Percentiles rank a stretch among this genome's conserved stretches.
Conservation (phyloP, 148 eudicot genomes). For the Rhododendron henanense region DNA sequence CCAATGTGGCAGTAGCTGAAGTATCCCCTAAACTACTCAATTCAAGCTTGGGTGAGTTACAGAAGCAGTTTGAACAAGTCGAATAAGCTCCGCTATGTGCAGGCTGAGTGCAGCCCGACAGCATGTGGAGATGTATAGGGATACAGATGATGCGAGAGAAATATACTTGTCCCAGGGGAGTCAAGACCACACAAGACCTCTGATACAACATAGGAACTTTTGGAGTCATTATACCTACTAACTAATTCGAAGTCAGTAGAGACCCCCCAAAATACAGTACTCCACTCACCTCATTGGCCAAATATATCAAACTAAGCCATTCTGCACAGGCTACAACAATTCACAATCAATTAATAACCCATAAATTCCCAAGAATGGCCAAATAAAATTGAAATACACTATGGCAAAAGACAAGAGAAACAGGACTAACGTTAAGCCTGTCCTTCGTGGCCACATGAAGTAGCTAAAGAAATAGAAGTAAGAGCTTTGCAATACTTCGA, state of each 20-base stretch:
- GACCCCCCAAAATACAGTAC: neutral
- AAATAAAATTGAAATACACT: neutral
- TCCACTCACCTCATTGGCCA: neutral
- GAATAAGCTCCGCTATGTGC: neutral
- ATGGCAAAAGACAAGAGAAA: neutral
- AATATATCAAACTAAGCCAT: neutral
- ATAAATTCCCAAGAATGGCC: neutral
- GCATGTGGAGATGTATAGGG: neutral
- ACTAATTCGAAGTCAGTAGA: neutral
- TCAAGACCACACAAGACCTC: neutral
- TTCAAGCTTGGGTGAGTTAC: neutral
- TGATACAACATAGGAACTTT: neutral
- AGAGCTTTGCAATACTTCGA: neutral
- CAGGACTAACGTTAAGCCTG: neutral
- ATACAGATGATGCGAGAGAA: neutral
- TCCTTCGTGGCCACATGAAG: neutral
- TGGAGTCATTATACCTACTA: neutral
- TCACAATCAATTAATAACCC: neutral
- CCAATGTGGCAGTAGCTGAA: neutral
- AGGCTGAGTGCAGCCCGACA: neutral
- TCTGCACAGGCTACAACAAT: neutral
- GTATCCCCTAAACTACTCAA: neutral
- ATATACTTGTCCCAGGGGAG: neutral
- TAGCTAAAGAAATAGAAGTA: neutral
- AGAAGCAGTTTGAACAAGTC: neutral